Evolutionary conservation across 1,139 yeast genomes (phyloP), one percentile per base, ranked within the genome.

Genomic region (Hyphopichia buzzinii): DNA sequence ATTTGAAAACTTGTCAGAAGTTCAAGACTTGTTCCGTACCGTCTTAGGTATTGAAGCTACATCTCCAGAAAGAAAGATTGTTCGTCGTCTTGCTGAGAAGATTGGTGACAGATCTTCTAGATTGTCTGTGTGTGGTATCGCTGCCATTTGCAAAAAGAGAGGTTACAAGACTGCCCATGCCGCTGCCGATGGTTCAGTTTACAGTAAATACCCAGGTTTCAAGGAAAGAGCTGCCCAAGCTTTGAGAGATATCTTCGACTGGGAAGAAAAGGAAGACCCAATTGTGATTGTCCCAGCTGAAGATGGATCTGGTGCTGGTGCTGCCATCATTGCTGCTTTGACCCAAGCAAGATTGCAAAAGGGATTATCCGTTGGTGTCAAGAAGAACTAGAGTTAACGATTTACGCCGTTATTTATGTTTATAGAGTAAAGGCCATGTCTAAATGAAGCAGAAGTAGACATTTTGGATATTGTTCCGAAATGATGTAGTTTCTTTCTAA

Each of bases 261-360:
- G 97, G 96, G 71, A 74, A 29, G 55, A 58, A 33, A 57, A 67
- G 45, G 79, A 81, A 46, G 86, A 85, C 57, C 97, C 97, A 46
- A 79, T 92, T 55, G 64, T 72, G 46, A 77, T 90, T 52, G 86
- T 85, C 29, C 84, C 90, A 39, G 97, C 98, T 46, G 97, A 90
- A 67, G 98, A 92, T 68, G 98, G 98, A 50, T 83, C 95, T 37
- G 98, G 97, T 67, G 97, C 86, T 30, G 97, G 97, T 55, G 97
- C 97, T 38, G 98, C 97, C 35, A 77, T 92, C 50, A 90, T 90
- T 65, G 97, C 97, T 38, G 97, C 97, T 39, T 77, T 90, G 64
- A 86, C 97, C 38, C 79, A 83, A 62, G 70, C 79, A 62, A 82
- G 97, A 69, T 68, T 85, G 54, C 68, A 70, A 36, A 70, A 75